Base-by-base conservation (phyloP, 73 alveolate species). In the Stentor roeselii region DNA sequence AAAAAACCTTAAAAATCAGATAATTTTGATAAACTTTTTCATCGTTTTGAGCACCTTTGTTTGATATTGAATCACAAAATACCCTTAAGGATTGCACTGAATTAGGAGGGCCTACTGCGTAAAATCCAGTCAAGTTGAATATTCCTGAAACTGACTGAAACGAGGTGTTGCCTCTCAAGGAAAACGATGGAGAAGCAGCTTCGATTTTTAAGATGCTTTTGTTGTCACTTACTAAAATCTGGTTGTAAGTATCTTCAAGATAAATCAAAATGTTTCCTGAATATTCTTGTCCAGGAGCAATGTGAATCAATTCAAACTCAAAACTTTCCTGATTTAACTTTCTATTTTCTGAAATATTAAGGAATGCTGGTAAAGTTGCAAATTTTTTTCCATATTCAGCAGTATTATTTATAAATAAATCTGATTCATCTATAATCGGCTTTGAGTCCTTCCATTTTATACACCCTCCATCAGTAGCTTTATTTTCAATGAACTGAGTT, bases 191-290 rank as follows among this genome's bases (percentile, higher is more conserved):
- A 50, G 30, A 11, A 11, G 6, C 30, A 50, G 30, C 67, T 50
- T 50, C 21, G 21, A 50, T 50, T 21, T 6, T 11, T 11, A 50
- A 11, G 21, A 11, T 21, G 21, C 67, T 50, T 50, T 6, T 50
- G 67, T 67, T 67, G 41, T 67, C 80, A 21, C 41, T 67, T 67
- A 27, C 34, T 11, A 67, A 36, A 67, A 67, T 34, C 37, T 67
- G 37, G 21, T 34, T 34, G 34, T 67, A 67, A 32, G n/a, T 21
- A 2, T 67, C 80, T 21, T 27, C 37, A 27, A 67, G 34, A 34
- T 21, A 21, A 34, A 67, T 21, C 34, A 0, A 15, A 67, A 67
- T 67, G 14, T 21, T 21, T 67, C 37, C 37, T 27, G 21, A 27
- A 2, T 2, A 21, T 30, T n/a, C 34, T 67, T 67, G 80, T 21